phyloP scores from a whole-genome alignment of 257 asterid species.

The Parsonsia alboflavescens region DNA sequence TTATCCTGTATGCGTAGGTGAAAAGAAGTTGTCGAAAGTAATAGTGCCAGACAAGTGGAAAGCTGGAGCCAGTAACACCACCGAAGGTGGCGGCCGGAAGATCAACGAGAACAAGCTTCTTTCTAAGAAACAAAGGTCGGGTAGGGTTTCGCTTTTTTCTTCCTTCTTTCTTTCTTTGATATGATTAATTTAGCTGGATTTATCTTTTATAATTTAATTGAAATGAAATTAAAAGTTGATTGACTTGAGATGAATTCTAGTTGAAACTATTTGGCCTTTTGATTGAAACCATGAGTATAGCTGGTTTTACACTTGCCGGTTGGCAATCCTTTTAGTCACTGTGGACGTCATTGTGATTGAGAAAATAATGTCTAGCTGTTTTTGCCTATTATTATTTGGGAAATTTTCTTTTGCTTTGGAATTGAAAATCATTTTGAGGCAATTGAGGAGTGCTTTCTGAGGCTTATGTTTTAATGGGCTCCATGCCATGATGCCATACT shows the following conservation, averaged over 20 bases:
- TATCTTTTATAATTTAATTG: neutral
- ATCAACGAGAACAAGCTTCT: constrained; percentile 98
- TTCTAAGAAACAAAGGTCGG: constrained; percentile 76
- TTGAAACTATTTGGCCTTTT: neutral
- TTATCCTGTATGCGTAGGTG: constrained; percentile 43
- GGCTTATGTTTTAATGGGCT: neutral
- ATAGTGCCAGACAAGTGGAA: constrained; percentile 99
- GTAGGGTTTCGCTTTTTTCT: neutral
- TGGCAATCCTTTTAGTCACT: neutral
- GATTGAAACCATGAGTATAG: neutral
- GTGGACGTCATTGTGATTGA: neutral
- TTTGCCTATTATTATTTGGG: neutral
- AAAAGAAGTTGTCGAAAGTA: constrained; percentile 87
- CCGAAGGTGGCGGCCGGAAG: constrained; percentile 97
- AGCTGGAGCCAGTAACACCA: constrained; percentile 79
- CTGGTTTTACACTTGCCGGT: neutral
- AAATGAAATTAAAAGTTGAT: neutral
- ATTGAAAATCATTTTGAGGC: neutral
- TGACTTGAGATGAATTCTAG: neutral
- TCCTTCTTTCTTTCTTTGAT: neutral
- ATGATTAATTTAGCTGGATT: neutral
- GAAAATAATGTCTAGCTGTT: neutral
- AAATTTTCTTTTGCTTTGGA: no score
- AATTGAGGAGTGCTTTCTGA: neutral
- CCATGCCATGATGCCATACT: neutral